Conservation (phyloP, 306 rosid species). For the Inga leiocalycina region DNA sequence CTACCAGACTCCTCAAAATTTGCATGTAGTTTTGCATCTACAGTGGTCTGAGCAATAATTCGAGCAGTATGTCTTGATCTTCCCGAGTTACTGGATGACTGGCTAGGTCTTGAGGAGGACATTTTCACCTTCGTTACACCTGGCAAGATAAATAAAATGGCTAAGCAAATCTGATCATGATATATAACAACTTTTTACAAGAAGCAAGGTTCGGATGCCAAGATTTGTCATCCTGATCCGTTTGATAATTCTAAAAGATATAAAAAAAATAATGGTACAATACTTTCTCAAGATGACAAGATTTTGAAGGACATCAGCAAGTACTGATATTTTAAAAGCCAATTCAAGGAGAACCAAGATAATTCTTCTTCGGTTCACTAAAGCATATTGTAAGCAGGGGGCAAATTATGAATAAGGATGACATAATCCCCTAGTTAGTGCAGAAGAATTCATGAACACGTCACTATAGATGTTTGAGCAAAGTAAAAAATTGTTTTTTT, state of each 20-base stretch:
- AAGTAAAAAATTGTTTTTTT: conserved; percentile 7
- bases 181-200: background rate
- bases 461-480: background rate
- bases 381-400: conserved; percentile 3
- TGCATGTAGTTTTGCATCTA: conserved; percentile 76
- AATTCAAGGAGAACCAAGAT: conserved; percentile 13
- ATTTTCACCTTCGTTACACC: conserved; percentile 44
- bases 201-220: background rate
- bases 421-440: background rate
- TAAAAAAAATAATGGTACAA: background rate
- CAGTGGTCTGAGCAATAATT: conserved; percentile 71
- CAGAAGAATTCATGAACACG: background rate
- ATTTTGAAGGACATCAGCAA: conserved; percentile 14
- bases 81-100: conserved; percentile 61
- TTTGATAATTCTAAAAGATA: conserved; percentile 14
- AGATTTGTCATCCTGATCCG: background rate
- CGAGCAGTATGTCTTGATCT: conserved; percentile 63
- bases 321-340: conserved; percentile 20
- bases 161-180: conserved; percentile 8
- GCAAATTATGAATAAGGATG: conserved; percentile 7
- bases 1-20: conserved; percentile 67
- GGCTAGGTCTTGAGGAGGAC: conserved; percentile 67
- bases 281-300: conserved; percentile 24
- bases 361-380: background rate
- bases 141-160: background rate